phyloP scores from a whole-genome alignment of 164 flowering plant species.

The Malania oleifera region DNA sequence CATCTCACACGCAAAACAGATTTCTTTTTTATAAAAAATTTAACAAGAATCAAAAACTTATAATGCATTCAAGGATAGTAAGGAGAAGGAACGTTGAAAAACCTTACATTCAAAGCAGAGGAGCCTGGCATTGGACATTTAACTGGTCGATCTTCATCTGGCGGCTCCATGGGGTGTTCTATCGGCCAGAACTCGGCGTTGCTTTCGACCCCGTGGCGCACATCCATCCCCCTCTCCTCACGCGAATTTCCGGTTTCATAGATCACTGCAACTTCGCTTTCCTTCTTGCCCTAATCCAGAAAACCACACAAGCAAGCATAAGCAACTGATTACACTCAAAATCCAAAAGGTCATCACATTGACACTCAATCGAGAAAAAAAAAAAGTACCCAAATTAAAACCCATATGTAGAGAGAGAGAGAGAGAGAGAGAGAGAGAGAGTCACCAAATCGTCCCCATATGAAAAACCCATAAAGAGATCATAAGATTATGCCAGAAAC shows the following conservation, averaged over 20 bases:
- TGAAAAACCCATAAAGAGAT: slow-evolving; percentile 29
- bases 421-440: neutral
- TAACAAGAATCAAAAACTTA: too few relatives aligned
- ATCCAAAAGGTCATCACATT: neutral
- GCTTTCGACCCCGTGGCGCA: slow-evolving; percentile 19
- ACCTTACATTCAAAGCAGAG: slow-evolving; percentile 36
- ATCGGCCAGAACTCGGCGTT: slow-evolving; percentile 42
- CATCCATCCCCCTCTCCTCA: slow-evolving; percentile 9
- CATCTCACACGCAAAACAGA: too few relatives aligned
- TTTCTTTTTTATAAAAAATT: too few relatives aligned
- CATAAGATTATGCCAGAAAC: slow-evolving; percentile 10
- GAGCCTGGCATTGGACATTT: slow-evolving; percentile 58
- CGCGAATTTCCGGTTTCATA: slow-evolving; percentile 13
- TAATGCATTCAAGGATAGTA: too few relatives aligned
- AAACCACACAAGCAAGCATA: too few relatives aligned
- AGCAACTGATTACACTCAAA: neutral
- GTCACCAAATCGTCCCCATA: slow-evolving; percentile 33
- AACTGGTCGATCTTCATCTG: slow-evolving; percentile 50
- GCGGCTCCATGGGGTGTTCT: slow-evolving; percentile 43
- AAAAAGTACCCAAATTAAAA: neutral
- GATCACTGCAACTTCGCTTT: slow-evolving; percentile 7
- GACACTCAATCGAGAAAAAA: neutral
- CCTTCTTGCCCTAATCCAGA: slow-evolving; percentile 19
- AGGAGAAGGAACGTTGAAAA: neutral
- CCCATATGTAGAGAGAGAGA: neutral